Evolutionary conservation across 106 monocot genomes (phyloP).

Genomic region (Cymbidium sinense): DNA sequence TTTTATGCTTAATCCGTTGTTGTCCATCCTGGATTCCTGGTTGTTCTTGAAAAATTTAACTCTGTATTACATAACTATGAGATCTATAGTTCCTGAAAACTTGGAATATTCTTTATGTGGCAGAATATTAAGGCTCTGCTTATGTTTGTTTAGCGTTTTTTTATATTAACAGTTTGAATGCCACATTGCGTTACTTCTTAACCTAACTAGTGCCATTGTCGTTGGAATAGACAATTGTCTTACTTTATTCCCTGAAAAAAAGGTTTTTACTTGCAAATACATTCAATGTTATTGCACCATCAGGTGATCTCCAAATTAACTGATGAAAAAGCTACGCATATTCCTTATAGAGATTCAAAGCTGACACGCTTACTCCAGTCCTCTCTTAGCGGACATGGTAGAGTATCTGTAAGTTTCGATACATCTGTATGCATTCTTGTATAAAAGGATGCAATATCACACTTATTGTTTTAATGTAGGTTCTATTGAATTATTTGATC

Average conservation of each 20-base stretch:
- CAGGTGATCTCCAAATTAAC: constrained; percentile 96
- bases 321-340: constrained; percentile 79
- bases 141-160: neutral
- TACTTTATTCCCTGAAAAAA: neutral
- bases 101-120: neutral
- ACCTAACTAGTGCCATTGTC: neutral
- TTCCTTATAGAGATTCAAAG: constrained; percentile 98
- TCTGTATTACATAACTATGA: neutral
- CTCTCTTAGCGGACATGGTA: constrained; percentile 97
- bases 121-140: neutral
- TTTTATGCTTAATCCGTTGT: no score
- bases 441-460: neutral
- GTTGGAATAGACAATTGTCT: neutral
- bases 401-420: constrained; percentile 71
- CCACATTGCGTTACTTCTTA: neutral
- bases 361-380: constrained; percentile 92
- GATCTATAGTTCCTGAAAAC: neutral
- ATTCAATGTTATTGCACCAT: neutral
- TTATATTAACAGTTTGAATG: neutral
- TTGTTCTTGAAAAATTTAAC: no score
- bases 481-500: neutral
- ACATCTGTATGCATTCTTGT: neutral
- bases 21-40: no score
- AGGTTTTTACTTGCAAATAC: neutral
- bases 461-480: neutral